These are phyloP conservation scores for Scheffersomyces coipomensis DNA, from an alignment of 805 yeast species.

Conservation along the genomic window DNA sequence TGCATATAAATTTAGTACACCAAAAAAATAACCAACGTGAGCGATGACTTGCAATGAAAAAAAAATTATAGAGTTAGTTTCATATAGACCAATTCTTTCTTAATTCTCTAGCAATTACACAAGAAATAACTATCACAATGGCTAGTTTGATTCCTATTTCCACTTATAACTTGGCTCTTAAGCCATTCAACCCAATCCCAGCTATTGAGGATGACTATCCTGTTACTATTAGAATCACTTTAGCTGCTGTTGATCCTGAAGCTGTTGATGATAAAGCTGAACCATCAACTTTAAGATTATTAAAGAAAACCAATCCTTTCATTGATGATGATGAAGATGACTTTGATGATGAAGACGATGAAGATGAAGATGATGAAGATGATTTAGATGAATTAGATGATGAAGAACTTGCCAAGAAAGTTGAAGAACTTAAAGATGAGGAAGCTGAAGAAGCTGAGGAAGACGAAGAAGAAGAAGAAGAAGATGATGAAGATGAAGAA, in stretches of 20 bases:
- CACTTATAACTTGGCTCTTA: constrained; percentile 78
- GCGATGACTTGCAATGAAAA: too few species aligned
- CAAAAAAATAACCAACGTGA: too few species aligned
- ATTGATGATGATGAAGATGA: constrained; percentile 45
- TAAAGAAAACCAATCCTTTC: constrained; percentile 60
- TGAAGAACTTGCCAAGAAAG: constrained; percentile 15
- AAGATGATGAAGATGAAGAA: constrained; percentile 52
- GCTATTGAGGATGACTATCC: constrained; percentile 87
- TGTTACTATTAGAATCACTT: constrained; percentile 83
- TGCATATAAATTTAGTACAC: too few species aligned
- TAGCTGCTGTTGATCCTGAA: constrained; percentile 94
- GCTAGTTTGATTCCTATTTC: constrained; percentile 78
- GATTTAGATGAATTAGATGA: constrained; percentile 46
- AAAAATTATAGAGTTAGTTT: too few species aligned
- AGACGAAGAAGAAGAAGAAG: constrained; percentile 51
- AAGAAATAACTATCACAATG: too few species aligned
- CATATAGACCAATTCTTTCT: too few species aligned
- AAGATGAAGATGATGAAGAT: constrained; percentile 43
- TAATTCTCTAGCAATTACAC: too few species aligned
- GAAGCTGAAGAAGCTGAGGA: constrained; percentile 33
- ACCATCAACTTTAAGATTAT: constrained; percentile 87
- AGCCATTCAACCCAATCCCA: constrained; percentile 85
- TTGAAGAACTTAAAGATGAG: constrained; percentile 5
- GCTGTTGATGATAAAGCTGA: constrained; percentile 74
- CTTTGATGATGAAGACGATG: constrained; percentile 42